Conservation (phyloP, 495 filamentous ascomycete genomes). For the Parathielavia appendiculata region DNA sequence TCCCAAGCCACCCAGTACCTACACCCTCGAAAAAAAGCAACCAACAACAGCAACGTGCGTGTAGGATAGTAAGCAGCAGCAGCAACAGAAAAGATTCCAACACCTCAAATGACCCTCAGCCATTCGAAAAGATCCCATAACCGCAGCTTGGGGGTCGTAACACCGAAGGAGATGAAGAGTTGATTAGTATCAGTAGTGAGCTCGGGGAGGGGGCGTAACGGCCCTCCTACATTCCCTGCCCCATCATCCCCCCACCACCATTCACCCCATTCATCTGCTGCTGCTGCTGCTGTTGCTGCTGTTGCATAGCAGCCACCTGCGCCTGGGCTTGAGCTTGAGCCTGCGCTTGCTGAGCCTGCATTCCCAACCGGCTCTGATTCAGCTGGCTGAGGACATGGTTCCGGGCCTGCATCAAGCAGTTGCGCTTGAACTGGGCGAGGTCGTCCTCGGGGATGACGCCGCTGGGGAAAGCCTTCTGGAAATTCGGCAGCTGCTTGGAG, state of each 20-base stretch:
- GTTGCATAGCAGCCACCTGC: background rate
- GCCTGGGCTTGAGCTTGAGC: background rate
- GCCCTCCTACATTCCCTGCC: no score
- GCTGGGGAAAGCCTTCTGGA: slow-evolving; percentile 35
- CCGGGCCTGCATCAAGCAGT: slow-evolving; percentile 25
- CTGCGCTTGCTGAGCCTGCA: slow-evolving; percentile 13
- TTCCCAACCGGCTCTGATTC: background rate
- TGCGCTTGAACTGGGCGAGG: slow-evolving; percentile 30
- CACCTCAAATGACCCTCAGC: background rate
- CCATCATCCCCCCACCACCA: slow-evolving; percentile 25
- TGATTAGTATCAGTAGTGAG: no score
- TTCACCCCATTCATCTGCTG: slow-evolving; percentile 21
- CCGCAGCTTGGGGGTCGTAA: no score
- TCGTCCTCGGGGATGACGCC: slow-evolving; percentile 34
- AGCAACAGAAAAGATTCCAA: background rate
- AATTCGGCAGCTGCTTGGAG: slow-evolving; percentile 43
- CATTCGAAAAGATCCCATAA: background rate
- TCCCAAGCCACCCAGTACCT: background rate
- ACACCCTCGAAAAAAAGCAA: background rate
- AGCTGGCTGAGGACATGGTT: slow-evolving; percentile 11
- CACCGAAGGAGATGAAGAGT: no score
- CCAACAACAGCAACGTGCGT: no score
- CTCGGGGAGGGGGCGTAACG: no score
- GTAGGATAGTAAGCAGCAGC: no score
- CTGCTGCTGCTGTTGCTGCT: slow-evolving; percentile 29